Base-by-base conservation (phyloP, 345 rosid species). In the Boechera retrofracta region DNA sequence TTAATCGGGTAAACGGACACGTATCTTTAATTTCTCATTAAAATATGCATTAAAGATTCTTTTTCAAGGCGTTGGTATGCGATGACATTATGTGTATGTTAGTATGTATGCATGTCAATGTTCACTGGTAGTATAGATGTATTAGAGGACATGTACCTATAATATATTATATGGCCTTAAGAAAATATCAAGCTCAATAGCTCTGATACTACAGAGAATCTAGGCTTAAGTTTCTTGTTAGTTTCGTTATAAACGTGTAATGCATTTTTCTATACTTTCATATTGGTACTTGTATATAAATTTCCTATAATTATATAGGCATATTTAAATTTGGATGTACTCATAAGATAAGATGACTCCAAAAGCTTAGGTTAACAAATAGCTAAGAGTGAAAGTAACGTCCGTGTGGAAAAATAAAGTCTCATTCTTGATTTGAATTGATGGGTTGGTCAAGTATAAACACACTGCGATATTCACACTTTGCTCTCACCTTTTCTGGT, bases 341-440 rank as follows among this genome's bases (percentile, higher is more conserved):
- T 24, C 11, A 36, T 36, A 3, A 49, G n/a, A 54, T 28, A 39
- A 57, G 77, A 51, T 73, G 69, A 69, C 55, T 64, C 71, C 57
- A 64, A 44, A 76, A 21, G 55, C 77, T 54, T 44, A 39, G 62
- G 49, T 59, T 49, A 21, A 10, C 2, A 5, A 18, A 31, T 7
- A 73, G 21, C 39, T 67, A 64, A 67, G 47, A 18, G 49, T 33
- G 80, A 76, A 76, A 76, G 70, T 58, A 62, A 76, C 80, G 75
- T 69, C 47, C 58, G 70, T 53, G 80, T 69, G 75, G 80, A 69
- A 33, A 75, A 52, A 60, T 26, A 51, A 67, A 54, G 79, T 31
- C 67, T 47, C 5, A 26, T 47, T 66, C 31, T n/a, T 58, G 24
- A 26, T 67, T 18, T 47, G 6, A 75, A 66, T n/a, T 26, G 66